Evolutionary conservation across 202 grass and related monocot species (phyloP), one percentile per base, ranked within the genome.

Genomic region (Schoenoplectus tabernaemontani): DNA sequence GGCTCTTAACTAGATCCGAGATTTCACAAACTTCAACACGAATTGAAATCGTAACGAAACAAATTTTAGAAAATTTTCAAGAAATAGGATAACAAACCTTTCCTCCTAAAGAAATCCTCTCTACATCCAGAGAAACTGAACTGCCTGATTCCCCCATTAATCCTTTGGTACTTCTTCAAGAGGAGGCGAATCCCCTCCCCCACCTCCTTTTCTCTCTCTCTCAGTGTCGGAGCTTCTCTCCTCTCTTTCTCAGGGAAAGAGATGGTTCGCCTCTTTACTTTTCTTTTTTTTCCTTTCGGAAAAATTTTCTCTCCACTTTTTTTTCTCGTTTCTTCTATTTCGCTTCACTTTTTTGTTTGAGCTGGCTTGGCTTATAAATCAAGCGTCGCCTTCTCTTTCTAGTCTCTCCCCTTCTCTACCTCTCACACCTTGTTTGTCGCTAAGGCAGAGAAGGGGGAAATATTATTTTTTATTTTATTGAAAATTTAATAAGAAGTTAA

Each of bases 101-200:
- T 67, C 93, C 93, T 33, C 91, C 93, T 54, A 97, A 93, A 64
- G 91, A 97, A 78, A 97, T 97, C 85, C 87, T 92, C 91, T 97
- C 93, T 54, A 97, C 90, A 84, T 97, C 88, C 80, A 97, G 50
- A 48, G 93, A 93, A 56, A 91, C 84, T 46, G 84, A 93, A 61
- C 88, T 85, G 59, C 82, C 79, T 68, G 91, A 93, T 69, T 91
- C 91, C 33, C 88, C 91, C 91, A 91, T 97, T 74, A 53, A 75
- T 82, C 7, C 38, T 67, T 12, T 51, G 65, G 33, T 68, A 73
- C 38, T 74, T 81, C 44, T 51, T 81, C 78, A 59, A 70, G 39
- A 46, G 65, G 65, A 26, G 68, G 78, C 80, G 63, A n/a, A n/a
- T n/a, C n/a, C n/a, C n/a, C n/a, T n/a, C n/a, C n/a, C n/a, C n/a